Evolutionary conservation across 441 rosid species (phyloP).

Genomic region (Populus trichocarpa): DNA sequence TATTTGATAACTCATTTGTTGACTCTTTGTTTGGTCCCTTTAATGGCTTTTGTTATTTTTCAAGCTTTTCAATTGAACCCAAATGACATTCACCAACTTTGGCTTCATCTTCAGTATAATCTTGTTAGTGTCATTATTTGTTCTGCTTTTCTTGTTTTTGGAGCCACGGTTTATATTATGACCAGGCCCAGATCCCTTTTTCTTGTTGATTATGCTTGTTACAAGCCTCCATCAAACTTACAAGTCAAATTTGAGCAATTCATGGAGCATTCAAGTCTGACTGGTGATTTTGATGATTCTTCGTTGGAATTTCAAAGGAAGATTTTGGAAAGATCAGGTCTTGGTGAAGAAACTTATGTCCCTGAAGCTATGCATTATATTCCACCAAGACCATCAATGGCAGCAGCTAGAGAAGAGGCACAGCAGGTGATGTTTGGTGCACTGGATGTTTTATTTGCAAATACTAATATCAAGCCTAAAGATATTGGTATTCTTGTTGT

Average conservation of each 20-base stretch:
- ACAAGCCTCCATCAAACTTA: constrained; percentile 56
- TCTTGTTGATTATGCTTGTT: constrained; percentile 72
- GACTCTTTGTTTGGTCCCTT: constrained; percentile 55
- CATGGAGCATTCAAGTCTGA: constrained; percentile 62
- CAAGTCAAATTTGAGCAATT: constrained; percentile 43
- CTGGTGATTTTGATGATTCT: constrained; percentile 58
- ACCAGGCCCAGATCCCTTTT: constrained; percentile 68
- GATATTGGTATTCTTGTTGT: constrained; percentile 82
- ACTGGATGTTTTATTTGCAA: constrained; percentile 61
- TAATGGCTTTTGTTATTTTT: constrained; percentile 42
- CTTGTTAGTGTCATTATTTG: constrained; percentile 51
- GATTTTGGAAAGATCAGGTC: constrained; percentile 78
- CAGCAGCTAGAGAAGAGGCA: constrained; percentile 78
- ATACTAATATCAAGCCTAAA: constrained; percentile 58
- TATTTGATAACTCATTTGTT: constrained; percentile 50
- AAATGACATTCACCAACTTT: constrained; percentile 57
- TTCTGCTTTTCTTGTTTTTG: constrained; percentile 48
- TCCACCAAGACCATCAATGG: constrained; percentile 78
- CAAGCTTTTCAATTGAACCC: constrained; percentile 53
- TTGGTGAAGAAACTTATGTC: constrained; percentile 79
- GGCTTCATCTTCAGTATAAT: constrained; percentile 73
- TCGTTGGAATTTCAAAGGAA: constrained; percentile 78
- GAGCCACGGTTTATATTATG: constrained; percentile 60
- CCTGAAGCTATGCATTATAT: constrained; percentile 66
- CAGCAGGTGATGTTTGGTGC: constrained; percentile 91